These are phyloP conservation scores for Massarina eburnea DNA, from an alignment of 2,329 filamentous ascomycete genomes.

Conservation along the genomic window DNA sequence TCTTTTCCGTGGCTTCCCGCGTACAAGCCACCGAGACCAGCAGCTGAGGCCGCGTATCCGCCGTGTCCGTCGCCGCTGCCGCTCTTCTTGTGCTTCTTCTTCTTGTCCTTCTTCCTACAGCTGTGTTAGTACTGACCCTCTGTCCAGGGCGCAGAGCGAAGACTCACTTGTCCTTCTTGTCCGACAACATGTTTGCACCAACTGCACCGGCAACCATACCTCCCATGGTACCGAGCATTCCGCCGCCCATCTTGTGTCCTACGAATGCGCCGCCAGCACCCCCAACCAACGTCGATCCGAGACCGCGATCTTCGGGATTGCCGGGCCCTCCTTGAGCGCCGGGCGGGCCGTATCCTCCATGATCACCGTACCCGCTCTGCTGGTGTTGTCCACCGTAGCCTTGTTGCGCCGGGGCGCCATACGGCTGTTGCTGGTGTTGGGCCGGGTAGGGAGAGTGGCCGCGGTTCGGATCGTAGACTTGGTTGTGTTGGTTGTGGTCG, in stretches of 20 bases:
- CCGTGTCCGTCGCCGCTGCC: conserved; percentile 27
- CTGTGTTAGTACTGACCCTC: conserved; percentile 5
- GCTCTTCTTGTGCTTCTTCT: conserved; percentile 41
- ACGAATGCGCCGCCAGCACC: conserved; percentile 58
- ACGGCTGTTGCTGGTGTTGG: conserved; percentile 21
- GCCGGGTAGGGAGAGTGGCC: conserved; percentile 40
- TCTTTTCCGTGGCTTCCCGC: conserved; percentile 26
- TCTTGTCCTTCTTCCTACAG: conserved; percentile 39
- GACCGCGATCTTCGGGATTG: conserved; percentile 54
- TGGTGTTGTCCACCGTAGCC: conserved; percentile 41
- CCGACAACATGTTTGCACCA: conserved; percentile 56
- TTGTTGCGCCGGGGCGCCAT: conserved; percentile 20
- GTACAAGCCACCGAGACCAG: conserved; percentile 39
- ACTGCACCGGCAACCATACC: conserved; percentile 57
- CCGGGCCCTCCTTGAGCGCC: conserved; percentile 28
- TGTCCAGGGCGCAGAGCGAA: background rate
- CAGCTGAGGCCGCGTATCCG: conserved; percentile 35
- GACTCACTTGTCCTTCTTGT: conserved; percentile 47
- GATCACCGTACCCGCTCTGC: conserved; percentile 9
- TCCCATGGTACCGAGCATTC: conserved; percentile 54
- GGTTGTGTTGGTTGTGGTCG: conserved; percentile 30
- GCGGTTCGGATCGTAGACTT: conserved; percentile 36
- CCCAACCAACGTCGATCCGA: conserved; percentile 57
- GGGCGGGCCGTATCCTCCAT: conserved; percentile 13
- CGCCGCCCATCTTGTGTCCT: conserved; percentile 57